A percentile compares a stretch with the other conserved stretches of the same genome.
Evolutionary conservation across 2,329 filamentous ascomycete genomes (phyloP).

Genomic region (Colletotrichum gigasporum): DNA sequence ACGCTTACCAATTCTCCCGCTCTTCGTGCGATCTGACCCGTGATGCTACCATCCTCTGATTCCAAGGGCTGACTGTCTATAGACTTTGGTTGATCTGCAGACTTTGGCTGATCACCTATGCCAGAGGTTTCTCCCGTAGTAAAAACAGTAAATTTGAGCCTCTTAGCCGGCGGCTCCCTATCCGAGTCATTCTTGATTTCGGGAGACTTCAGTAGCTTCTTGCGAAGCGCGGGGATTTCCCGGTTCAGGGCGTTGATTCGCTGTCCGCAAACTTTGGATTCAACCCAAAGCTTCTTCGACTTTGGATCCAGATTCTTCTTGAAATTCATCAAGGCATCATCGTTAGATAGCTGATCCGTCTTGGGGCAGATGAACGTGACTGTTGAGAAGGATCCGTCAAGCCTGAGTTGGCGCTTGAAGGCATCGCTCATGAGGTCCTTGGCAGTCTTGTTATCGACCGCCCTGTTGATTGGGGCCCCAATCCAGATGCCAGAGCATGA

Average conservation of each 20-base stretch:
- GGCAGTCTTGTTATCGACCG: conserved; percentile 68
- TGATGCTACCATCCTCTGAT: fast-evolving
- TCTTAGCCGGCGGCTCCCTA: neutral
- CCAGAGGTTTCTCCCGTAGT: too few relatives aligned
- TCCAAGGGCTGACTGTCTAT: too few relatives aligned
- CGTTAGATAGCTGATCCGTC: conserved; percentile 63
- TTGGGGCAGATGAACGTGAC: conserved; percentile 72
- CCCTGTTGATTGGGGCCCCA: conserved; percentile 67
- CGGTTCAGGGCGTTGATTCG: neutral
- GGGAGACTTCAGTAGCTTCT: too few relatives aligned
- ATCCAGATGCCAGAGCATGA: conserved; percentile 69
- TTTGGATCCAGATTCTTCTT: neutral
- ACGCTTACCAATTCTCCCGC: too few relatives aligned
- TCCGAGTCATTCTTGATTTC: too few relatives aligned
- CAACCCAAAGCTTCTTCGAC: neutral
- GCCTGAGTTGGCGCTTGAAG: conserved; percentile 67
- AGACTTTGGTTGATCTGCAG: too few relatives aligned
- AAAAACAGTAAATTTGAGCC: neutral
- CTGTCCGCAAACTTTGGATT: neutral
- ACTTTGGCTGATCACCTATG: too few relatives aligned
- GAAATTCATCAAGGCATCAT: conserved; percentile 37
- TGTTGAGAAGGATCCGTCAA: conserved; percentile 62
- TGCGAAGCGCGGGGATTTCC: neutral
- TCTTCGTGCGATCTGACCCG: too few relatives aligned
- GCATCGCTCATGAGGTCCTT: conserved; percentile 65